phyloP scores from a whole-genome alignment of 2,329 filamentous ascomycete genomes.

The Beauveria brongniartii region DNA sequence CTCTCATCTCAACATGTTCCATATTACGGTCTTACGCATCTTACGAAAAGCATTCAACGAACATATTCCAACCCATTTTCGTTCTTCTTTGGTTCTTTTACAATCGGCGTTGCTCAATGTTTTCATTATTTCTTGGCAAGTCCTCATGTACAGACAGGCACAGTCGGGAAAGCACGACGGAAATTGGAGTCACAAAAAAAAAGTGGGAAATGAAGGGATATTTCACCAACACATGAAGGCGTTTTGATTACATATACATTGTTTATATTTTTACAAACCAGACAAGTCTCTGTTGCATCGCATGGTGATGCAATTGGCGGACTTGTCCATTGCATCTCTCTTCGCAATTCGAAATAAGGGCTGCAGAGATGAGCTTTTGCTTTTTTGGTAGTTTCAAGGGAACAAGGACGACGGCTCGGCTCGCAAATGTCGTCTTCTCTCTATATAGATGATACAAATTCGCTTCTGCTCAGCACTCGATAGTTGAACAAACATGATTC shows the following conservation, averaged over 20 bases:
- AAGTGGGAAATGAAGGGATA: slow-evolving; percentile 2
- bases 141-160: neutral
- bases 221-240: slow-evolving; percentile 3
- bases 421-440: neutral
- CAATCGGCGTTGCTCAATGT: neutral
- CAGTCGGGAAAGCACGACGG: neutral
- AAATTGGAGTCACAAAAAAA: slow-evolving; percentile 7
- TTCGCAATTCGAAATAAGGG: neutral
- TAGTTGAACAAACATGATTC: neutral
- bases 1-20: slow-evolving; percentile 1
- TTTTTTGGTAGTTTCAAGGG: slow-evolving; percentile 11
- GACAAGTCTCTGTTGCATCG: neutral
- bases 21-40: slow-evolving; percentile 1
- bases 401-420: neutral
- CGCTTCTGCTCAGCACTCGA: neutral
- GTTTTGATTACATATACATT: neutral
- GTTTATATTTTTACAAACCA: neutral
- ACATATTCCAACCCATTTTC: slow-evolving; percentile 1
- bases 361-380: neutral
- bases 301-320: neutral
- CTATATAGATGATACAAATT: slow-evolving; percentile 8
- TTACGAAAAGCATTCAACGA: slow-evolving; percentile 7
- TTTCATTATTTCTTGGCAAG: neutral
- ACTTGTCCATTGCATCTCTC: neutral
- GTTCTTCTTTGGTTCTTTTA: neutral